Evolutionary conservation across 768 basidiomycete genomes (phyloP).

Genomic region (Hortiboletus flavorubellus): DNA sequence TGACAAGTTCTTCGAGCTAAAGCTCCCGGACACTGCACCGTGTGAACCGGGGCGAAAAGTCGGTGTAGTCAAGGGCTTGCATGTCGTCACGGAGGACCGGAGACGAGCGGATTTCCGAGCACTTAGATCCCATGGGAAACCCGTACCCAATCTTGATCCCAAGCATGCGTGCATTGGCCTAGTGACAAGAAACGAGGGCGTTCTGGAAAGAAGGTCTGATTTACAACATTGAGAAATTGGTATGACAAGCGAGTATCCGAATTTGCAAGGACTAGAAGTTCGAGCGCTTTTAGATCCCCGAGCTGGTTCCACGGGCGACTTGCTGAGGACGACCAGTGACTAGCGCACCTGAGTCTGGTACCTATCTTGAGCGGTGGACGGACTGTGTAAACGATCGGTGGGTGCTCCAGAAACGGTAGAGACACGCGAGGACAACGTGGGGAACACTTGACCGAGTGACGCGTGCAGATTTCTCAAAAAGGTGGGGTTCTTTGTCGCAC

Average conservation of each 20-base stretch:
- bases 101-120: background rate
- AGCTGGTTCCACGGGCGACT: too few relatives aligned
- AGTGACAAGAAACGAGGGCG: background rate
- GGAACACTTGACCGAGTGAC: background rate
- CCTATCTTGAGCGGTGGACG: background rate
- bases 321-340: too few relatives aligned
- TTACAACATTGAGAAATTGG: slow-evolving; percentile 5
- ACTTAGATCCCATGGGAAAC: background rate
- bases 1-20: too few relatives aligned
- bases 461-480: background rate
- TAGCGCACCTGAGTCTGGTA: background rate
- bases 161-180: background rate
- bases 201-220: background rate
- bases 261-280: background rate
- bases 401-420: background rate
- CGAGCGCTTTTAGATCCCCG: background rate
- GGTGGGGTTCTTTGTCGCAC: slow-evolving; percentile 4
- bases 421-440: slow-evolving; percentile 7
- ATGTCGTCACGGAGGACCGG: background rate
- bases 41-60: too few relatives aligned
- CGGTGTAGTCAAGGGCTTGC: background rate
- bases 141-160: background rate
- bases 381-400: background rate
- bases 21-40: too few relatives aligned
- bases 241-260: background rate